A percentile compares a stretch with the other conserved stretches of the same genome.
phyloP scores from a whole-genome alignment of 768 basidiomycete species.

The Hirschioporus abietinus region DNA sequence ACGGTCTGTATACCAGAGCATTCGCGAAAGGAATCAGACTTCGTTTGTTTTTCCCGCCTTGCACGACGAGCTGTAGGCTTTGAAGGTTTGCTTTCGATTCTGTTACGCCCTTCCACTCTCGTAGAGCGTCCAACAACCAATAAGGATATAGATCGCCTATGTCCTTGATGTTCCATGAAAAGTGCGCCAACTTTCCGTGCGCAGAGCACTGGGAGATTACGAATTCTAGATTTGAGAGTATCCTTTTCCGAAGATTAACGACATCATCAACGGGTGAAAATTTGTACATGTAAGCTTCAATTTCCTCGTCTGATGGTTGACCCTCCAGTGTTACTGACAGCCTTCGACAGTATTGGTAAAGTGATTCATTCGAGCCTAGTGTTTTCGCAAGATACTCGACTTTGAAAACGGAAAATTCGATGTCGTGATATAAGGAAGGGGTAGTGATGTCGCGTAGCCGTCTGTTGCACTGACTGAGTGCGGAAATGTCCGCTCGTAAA shows the following conservation, averaged over 20 bases:
- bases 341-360: neutral
- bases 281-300: neutral
- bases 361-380: neutral
- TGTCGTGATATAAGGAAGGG: neutral
- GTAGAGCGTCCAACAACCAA: neutral
- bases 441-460: too few species aligned
- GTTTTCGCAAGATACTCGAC: neutral
- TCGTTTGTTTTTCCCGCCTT: neutral
- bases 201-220: neutral
- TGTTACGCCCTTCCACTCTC: neutral
- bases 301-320: neutral
- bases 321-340: neutral
- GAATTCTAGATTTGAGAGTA: neutral
- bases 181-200: neutral
- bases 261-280: neutral
- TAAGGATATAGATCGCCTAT: neutral
- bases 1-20: neutral
- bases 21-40: neutral
- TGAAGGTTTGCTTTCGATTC: neutral
- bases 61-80: neutral
- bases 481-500: too few species aligned
- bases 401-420: neutral
- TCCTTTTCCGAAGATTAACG: neutral
- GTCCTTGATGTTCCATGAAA: neutral
- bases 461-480: too few species aligned